A percentile compares a stretch with the other conserved stretches of the same genome.
phyloP scores from a whole-genome alignment of 306 rosid genomes.

The Senna siamea region DNA sequence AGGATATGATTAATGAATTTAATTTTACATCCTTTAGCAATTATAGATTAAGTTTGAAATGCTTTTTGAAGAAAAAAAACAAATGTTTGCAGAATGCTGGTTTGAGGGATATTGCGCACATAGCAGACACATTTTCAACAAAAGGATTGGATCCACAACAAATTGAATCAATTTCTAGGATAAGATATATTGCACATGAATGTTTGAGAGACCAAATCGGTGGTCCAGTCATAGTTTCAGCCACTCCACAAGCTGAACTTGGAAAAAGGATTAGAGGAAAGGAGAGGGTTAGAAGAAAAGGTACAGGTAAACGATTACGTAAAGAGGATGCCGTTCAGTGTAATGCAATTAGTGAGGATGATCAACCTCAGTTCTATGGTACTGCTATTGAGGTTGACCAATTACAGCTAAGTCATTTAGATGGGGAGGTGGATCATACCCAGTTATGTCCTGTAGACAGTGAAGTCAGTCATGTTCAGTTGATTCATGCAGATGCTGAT shows the following conservation, averaged over 20 bases:
- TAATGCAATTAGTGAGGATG: constrained; percentile 71
- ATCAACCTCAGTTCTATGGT: constrained; percentile 73
- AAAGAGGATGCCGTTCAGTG: constrained; percentile 72
- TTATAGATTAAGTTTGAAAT: constrained; percentile 44
- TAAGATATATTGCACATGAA: constrained; percentile 83
- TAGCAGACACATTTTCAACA: constrained; percentile 88
- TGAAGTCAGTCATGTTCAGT: constrained; percentile 53
- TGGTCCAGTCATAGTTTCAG: constrained; percentile 65
- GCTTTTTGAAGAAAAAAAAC: constrained; percentile 48
- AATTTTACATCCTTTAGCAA: constrained; percentile 19
- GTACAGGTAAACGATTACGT: constrained; percentile 72
- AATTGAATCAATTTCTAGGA: constrained; percentile 78
- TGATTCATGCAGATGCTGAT: constrained; percentile 58
- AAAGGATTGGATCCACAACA: constrained; percentile 87
- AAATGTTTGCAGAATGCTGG: constrained; percentile 85
- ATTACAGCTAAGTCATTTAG: constrained; percentile 52
- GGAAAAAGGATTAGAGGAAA: constrained; percentile 94
- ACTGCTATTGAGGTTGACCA: constrained; percentile 64
- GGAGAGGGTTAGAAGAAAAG: constrained; percentile 93
- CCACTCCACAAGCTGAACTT: constrained; percentile 59
- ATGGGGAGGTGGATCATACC: constrained; percentile 60
- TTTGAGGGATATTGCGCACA: constrained; percentile 88
- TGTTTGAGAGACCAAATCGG: constrained; percentile 96
- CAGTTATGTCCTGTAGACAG: constrained; percentile 58
- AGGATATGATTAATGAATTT: constrained; percentile 46